Evolutionary conservation across 2,329 filamentous ascomycete species (phyloP).

Genomic region (Fusarium pseudocircinatum): DNA sequence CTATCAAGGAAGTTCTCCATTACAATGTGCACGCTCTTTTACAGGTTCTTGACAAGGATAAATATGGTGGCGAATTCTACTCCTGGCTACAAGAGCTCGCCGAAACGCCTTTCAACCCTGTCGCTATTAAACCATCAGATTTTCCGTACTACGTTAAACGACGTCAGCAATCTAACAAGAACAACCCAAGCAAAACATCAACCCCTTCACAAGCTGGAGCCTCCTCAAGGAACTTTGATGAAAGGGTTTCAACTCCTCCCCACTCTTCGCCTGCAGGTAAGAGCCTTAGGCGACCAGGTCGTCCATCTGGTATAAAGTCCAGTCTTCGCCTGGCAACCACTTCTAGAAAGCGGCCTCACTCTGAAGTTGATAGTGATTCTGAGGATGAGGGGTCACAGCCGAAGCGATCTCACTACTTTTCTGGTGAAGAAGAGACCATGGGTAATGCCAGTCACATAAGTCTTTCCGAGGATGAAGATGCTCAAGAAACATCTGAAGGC

Average conservation of each 20-base stretch:
- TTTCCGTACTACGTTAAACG: slow-evolving; percentile 43
- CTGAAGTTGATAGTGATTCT: slow-evolving; percentile 52
- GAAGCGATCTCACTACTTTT: slow-evolving; percentile 50
- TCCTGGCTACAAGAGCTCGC: slow-evolving; percentile 48
- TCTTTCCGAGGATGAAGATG: slow-evolving; percentile 36
- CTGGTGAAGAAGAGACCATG: slow-evolving; percentile 45
- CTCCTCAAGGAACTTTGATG: slow-evolving; percentile 4
- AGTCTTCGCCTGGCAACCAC: slow-evolving; percentile 54
- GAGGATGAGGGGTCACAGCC: slow-evolving; percentile 48
- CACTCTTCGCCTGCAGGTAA: slow-evolving; percentile 45
- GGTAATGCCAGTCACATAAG: slow-evolving; percentile 43
- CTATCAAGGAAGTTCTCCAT: slow-evolving; percentile 53
- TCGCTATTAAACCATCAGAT: slow-evolving; percentile 43
- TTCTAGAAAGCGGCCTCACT: slow-evolving; percentile 57
- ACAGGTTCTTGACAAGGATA: slow-evolving; percentile 45
- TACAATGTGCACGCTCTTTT: slow-evolving; percentile 57
- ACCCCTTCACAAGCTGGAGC: background rate
- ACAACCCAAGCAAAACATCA: slow-evolving; percentile 3
- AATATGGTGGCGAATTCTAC: slow-evolving; percentile 48
- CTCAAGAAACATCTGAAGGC: slow-evolving; percentile 26
- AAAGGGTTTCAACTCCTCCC: slow-evolving; percentile 27
- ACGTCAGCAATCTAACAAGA: slow-evolving; percentile 36
- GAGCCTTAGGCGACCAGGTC: slow-evolving; percentile 49
- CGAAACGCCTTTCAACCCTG: slow-evolving; percentile 38
- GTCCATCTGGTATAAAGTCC: slow-evolving; percentile 56